Evolutionary conservation across 768 basidiomycete species (phyloP), one percentile per base, ranked within the genome.

Genomic region (Russula dissimulans): DNA sequence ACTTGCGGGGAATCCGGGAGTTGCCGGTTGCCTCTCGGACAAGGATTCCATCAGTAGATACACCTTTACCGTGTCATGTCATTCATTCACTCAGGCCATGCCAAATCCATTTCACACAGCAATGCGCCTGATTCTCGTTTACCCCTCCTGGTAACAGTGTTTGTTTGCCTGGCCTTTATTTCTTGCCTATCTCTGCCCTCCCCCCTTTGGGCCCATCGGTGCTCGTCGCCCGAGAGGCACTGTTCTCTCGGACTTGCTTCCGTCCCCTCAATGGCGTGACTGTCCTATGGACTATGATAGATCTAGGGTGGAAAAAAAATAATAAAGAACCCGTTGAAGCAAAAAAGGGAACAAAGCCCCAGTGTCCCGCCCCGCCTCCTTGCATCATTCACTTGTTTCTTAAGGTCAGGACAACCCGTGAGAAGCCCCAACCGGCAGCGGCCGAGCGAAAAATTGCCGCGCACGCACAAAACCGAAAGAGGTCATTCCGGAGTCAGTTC

Each of bases 111-210:
- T 56, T 50, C 54, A 53, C 60, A 43, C 22, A 26, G 22, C 22
- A 26, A 41, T 47, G 5, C 41, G 31, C 49, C 41, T 52, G 56
- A 61, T 61, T 56, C 39, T 57, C 61, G 50, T 15, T 54, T 57
- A 34, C 61, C 46, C 56, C 61, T 57, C 45, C 52, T 15, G 61
- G 61, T n/a, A 62, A 62, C 31, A 9, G 3, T 10, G 50, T 44
- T 61, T 61, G 17, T 46, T 62, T 56, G 56, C 38, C 8, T 22
- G 32, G 5, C 32, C 22, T 26, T 26, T 7, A 12, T 36, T 26
- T 32, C 43, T 38, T 38, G 5, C 12, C 31, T 22, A 31, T 10
- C 14, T 12, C 38, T 29, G 15, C 14, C 44, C 36, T 17, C 34
- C 41, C 3, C 42, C 5, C 10, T 31, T 41, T 1, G 17, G 26